Base-by-base conservation (phyloP, 2,329 filamentous ascomycete genomes). In the Microdochium paspali region DNA sequence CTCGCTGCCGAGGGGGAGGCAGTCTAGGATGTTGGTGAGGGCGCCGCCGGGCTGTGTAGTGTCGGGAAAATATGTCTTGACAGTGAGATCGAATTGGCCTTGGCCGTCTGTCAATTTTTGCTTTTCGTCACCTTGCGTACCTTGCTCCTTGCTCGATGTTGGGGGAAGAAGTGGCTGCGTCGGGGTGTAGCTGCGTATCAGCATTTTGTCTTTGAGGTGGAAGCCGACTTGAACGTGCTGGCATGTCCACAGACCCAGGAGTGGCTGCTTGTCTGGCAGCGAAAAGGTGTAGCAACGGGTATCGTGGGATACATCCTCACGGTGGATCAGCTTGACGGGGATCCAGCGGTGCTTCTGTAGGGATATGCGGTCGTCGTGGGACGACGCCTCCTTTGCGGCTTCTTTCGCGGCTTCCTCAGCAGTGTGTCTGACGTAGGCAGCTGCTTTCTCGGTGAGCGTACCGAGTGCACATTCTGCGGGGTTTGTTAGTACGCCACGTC, bases 221-320 rank as follows among this genome's bases (percentile, higher is more conserved):
- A 77, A 76, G 2, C 74, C 75, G 9, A 78, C 50, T 47, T 75
- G 66, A 21, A 79, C 58, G 52, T 79, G 74, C 54, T 79, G 72
- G 46, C 74, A 72, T 0, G 71, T 77, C 15, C 64, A 65, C 0
- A 77, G 57, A 0, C 73, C 73, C 0, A 78, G 64, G 6, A 66
- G 59, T n/a, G 64, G 59, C 28, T 35, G 31, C 13, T 18, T 18
- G 15, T 35, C 31, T 35, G 31, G 31, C 4, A 76, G 63, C 28
- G 60, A 47, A 55, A 77, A 75, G 3, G 67, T 74, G 58, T 76
- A 76, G 13, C 57, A 54, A 6, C 63, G 54, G 1, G 70, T 73
- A 48, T 77, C 71, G 24, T 66, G 51, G 0, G 70, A 73, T 4
- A 76, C 24, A 0, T 58, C 44, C 28, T 67, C 57, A 23, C 66